Percentiles rank a stretch among this genome's conserved stretches.
Conservation (phyloP, 1,139 yeast species). For the Hyphopichia fennica region DNA sequence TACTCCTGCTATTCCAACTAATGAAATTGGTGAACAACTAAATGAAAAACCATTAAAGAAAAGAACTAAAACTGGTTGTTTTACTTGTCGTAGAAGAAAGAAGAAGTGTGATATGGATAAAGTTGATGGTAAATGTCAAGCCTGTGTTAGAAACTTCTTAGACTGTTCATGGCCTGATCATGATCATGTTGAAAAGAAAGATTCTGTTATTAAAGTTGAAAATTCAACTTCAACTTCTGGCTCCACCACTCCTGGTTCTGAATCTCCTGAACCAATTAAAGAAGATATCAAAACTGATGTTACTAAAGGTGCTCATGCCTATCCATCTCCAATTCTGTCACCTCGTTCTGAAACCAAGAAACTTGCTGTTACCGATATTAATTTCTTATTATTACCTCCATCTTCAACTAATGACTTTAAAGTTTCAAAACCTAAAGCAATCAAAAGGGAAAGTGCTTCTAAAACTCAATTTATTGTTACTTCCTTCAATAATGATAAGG, state of each 20-base stretch:
- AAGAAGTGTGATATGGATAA: slow-evolving; percentile 48
- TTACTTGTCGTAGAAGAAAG: slow-evolving; percentile 47
- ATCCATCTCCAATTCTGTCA: slow-evolving; percentile 17
- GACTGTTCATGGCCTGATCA: slow-evolving; percentile 49
- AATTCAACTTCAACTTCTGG: neutral
- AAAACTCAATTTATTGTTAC: slow-evolving; percentile 21
- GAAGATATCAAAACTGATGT: slow-evolving; percentile 5
- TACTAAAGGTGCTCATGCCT: slow-evolving; percentile 10
- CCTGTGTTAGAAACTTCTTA: slow-evolving; percentile 47
- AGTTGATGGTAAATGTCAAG: slow-evolving; percentile 48
- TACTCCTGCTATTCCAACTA: slow-evolving; percentile 7
- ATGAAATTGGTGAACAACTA: slow-evolving; percentile 4
- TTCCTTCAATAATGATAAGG: slow-evolving; percentile 24
- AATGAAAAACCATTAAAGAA: slow-evolving; percentile 16
- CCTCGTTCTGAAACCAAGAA: slow-evolving; percentile 1
- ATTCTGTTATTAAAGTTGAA: neutral
- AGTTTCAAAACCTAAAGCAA: slow-evolving; percentile 1
- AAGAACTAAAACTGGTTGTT: slow-evolving; percentile 46
- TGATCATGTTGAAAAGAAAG: slow-evolving; percentile 2
- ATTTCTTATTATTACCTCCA: slow-evolving; percentile 3
- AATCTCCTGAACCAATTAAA: slow-evolving; percentile 2
- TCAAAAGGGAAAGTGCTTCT: neutral
- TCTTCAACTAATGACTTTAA: slow-evolving; percentile 2
- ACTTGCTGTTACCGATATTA: slow-evolving; percentile 4
- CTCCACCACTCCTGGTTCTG: too few species aligned